Evolutionary conservation across 192 early-diverging fungal species (phyloP).

Genomic region (Radiomyces spectabilis): DNA sequence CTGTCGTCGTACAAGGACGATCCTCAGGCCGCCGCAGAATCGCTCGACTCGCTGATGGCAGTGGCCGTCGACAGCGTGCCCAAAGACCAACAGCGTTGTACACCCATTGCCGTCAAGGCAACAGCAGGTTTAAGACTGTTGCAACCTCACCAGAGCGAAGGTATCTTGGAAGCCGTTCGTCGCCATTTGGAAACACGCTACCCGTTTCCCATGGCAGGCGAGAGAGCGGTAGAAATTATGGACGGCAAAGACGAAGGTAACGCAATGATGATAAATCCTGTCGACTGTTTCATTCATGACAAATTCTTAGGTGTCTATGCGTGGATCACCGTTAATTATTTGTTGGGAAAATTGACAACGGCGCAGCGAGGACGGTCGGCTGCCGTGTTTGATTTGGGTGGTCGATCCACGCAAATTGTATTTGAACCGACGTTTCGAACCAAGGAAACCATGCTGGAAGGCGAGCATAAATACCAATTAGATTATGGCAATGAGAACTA

Average conservation of each 20-base stretch:
- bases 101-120: slow-evolving; percentile 89
- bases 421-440: slow-evolving; percentile 74
- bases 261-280: neutral
- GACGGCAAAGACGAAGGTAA: slow-evolving; percentile 87
- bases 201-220: slow-evolving; percentile 69
- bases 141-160: slow-evolving; percentile 57
- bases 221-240: slow-evolving; percentile 82
- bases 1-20: slow-evolving; percentile 65
- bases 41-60: slow-evolving; percentile 71
- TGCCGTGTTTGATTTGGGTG: slow-evolving; percentile 92
- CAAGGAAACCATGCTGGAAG: slow-evolving; percentile 36
- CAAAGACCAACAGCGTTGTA: slow-evolving; percentile 58
- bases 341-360: slow-evolving; percentile 49
- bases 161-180: slow-evolving; percentile 73
- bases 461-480: slow-evolving; percentile 66
- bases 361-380: slow-evolving; percentile 51
- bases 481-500: slow-evolving; percentile 66
- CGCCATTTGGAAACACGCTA: slow-evolving; percentile 59
- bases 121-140: slow-evolving; percentile 88
- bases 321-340: slow-evolving; percentile 96
- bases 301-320: slow-evolving; percentile 69
- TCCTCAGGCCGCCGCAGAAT: slow-evolving; percentile 68
- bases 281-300: neutral
- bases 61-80: slow-evolving; percentile 57
- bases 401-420: slow-evolving; percentile 94